A percentile compares a stretch with the other conserved stretches of the same genome.
Evolutionary conservation across 371 early-diverging fungal genomes (phyloP).

Genomic region (Haplosporangium sp.): DNA sequence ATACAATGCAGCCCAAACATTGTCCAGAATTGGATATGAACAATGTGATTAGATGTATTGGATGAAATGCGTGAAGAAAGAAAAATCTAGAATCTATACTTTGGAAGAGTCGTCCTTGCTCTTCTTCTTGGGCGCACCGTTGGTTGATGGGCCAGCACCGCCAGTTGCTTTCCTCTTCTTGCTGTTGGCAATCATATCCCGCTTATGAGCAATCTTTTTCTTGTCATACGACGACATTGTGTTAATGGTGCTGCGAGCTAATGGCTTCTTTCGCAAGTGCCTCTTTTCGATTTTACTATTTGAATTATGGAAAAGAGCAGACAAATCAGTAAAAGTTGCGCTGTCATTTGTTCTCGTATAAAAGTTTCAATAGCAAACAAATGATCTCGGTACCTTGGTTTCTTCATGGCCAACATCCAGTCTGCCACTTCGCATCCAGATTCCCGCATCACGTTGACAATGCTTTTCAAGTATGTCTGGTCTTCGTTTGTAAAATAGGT

Average conservation of each 20-base stretch:
- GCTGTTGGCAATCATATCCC: slow-evolving; percentile 57
- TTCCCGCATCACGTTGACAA: slow-evolving; percentile 96
- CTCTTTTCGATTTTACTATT: slow-evolving; percentile 67
- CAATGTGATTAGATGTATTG: neutral
- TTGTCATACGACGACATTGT: slow-evolving; percentile 74
- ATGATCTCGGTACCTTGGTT: slow-evolving; percentile 62
- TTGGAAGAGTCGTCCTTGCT: slow-evolving; percentile 19
- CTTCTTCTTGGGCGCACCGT: slow-evolving; percentile 25
- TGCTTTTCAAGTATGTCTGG: slow-evolving; percentile 84
- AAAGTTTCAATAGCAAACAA: neutral
- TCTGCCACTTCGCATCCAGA: slow-evolving; percentile 97
- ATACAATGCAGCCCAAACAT: too few relatives aligned
- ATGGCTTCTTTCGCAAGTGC: slow-evolving; percentile 71
- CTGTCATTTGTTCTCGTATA: neutral
- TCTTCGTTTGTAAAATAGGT: slow-evolving; percentile 96
- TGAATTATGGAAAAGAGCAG: neutral
- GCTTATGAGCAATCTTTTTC: slow-evolving; percentile 67
- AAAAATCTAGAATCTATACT: slow-evolving; percentile 3
- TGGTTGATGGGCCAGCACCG: slow-evolving; percentile 1
- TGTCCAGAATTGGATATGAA: neutral
- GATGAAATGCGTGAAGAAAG: neutral
- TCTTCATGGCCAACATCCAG: slow-evolving; percentile 94
- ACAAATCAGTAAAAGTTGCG: neutral
- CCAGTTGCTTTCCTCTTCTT: slow-evolving; percentile 44
- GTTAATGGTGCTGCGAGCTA: slow-evolving; percentile 73